Conservation (phyloP, 768 basidiomycete genomes). For the Trametes gibbosa region DNA sequence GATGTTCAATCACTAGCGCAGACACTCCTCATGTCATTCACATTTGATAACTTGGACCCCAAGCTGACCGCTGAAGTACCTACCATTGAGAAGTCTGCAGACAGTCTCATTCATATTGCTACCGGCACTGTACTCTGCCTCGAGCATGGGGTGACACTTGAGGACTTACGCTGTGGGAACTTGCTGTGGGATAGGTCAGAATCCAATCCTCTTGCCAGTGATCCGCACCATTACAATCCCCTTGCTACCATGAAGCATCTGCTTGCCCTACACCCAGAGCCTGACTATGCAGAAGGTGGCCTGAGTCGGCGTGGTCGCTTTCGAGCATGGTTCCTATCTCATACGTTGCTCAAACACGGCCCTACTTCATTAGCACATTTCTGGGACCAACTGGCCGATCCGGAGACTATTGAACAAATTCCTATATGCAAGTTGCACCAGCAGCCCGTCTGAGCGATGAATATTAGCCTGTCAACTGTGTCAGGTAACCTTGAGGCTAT, state of each 20-base stretch:
- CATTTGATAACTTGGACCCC: conserved; percentile 41
- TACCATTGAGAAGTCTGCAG: conserved; percentile 29
- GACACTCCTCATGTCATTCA: not conserved
- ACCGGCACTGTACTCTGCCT: conserved; percentile 33
- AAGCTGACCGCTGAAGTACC: conserved; percentile 31
- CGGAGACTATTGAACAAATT: conserved; percentile 19
- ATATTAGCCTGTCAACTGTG: conserved; percentile 18
- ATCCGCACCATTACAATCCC: not conserved
- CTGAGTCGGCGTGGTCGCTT: conserved; percentile 7
- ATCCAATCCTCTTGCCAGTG: conserved; percentile 20
- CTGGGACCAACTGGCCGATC: not conserved
- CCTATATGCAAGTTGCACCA: conserved; percentile 19
- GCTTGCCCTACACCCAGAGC: not conserved
- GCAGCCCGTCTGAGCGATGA: conserved; percentile 23
- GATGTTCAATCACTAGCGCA: not conserved
- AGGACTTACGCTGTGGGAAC: conserved; percentile 33
- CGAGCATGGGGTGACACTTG: conserved; percentile 10
- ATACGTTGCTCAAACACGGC: conserved; percentile 29
- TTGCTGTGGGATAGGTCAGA: conserved; percentile 34
- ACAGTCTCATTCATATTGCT: conserved; percentile 34
- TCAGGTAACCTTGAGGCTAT: conserved; percentile 25
- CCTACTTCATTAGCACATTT: conserved; percentile 18
- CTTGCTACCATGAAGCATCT: not conserved
- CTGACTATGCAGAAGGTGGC: not conserved
- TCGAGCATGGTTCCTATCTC: conserved; percentile 26